Base-by-base conservation (phyloP, 768 basidiomycete genomes). In the Suillus alpinus region DNA sequence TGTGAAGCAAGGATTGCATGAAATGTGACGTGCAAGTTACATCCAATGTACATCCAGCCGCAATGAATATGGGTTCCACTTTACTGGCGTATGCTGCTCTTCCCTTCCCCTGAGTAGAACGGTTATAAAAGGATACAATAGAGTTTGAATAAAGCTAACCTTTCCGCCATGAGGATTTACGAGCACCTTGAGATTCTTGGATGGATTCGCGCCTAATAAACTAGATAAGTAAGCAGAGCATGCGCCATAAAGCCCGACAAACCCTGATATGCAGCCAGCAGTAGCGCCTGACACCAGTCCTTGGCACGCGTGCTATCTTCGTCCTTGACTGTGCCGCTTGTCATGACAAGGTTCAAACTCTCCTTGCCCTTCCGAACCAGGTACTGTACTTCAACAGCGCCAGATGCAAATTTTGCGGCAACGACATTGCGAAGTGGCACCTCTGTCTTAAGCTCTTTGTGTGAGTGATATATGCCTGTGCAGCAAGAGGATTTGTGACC, bases 141-240 rank as follows among this genome's bases (percentile, higher is more conserved):
- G 18, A 47, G 12, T 52, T 18, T 6, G 20, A 43, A 23, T n/a
- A 23, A 40, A 1, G 77, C 87, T 34, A 69, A 92, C 92, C 23
- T 78, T 80, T n/a, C 94, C 94, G 56, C 93, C 86, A 59, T 81
- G 74, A 9, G 94, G 94, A 71, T 95, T 95, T 41, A 95, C 79
- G 46, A 95, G 69, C 8, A 94, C 81, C 63, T 86, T 84, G 34
- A 95, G 68, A 20, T 77, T 75, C 50, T 87, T 80, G 55, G 77
- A 71, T 23, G 80, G 84, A 65, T 81, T 81, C n/a, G 83, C 71
- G 44, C 83, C 89, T 80, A 58, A 37, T 37, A 36, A 49, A 62
- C 10, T 56, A 53, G 57, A 51, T 55, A 37, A 55, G 60, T 59
- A 18, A 57, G 62, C 20, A 52, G 10, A 37, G 57, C 31, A 49